Base-by-base conservation (phyloP, 164 flowering plant species). In the Euptelea pleiosperma region DNA sequence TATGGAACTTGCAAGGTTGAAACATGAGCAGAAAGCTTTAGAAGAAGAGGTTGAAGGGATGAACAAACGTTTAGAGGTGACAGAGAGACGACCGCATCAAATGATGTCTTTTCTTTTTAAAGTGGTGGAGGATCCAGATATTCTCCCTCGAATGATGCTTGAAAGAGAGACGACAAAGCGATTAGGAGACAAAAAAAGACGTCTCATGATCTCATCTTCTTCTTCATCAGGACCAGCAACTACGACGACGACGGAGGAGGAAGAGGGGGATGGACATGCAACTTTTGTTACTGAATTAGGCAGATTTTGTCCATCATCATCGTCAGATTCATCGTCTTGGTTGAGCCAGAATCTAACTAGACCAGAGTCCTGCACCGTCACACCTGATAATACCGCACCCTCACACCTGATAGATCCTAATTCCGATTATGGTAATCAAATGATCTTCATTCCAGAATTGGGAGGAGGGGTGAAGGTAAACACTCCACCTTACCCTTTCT, bases 101-200 rank as follows among this genome's bases (percentile, higher is more conserved):
- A 83, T 89, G 94, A 82, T 89, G 88, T 77, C 85, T 12, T 89
- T 89, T 61, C 73, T 89, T 25, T 60, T 30, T 50, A 85, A 78
- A 56, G 79, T 82, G 12, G 81, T 64, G 0, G 82, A 80, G 10
- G 86, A 85, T 60, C 95, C 94, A 0, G 83, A 78, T 8, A 36
- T 89, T 6, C 58, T 85, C 2, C 66, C 84, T 2, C 77, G 81
- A 2, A 67, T 84, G 70, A 64, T 83, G 62, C 47, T 73, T 12
- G 75, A 77, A 21, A 78, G 73, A 34, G 78, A 75, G 35, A 48
- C 66, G 1, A 41, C 60, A 5, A 51, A 18, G 63, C 52, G 60
- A 19, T 12, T 61, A 3, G 62, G 52, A 1, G 74, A 77, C 48
- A 78, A 80, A 57, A 73, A 69, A 57, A 63, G 75, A 26, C 69